Conservation (phyloP, 116 monocot species). For the Posidonia oceanica region DNA sequence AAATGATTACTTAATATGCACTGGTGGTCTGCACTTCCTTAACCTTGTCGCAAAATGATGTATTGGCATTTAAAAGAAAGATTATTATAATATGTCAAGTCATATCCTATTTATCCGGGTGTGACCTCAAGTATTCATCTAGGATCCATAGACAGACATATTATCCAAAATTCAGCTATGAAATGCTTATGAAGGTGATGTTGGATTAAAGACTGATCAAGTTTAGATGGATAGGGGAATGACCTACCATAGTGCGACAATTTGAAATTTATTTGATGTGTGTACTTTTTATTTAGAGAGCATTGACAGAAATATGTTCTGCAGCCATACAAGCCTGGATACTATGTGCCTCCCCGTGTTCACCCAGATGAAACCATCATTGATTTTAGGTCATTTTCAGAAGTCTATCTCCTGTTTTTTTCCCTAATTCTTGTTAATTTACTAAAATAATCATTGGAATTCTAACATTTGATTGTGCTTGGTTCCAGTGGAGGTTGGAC, state of each 20-base stretch:
- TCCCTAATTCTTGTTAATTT: background rate
- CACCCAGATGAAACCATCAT: slow-evolving; percentile 65
- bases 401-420: background rate
- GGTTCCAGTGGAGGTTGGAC: slow-evolving; percentile 64
- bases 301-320: slow-evolving; percentile 2
- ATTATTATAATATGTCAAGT: too few relatives aligned
- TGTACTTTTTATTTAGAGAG: background rate
- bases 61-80: too few relatives aligned
- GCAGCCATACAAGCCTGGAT: slow-evolving; percentile 71
- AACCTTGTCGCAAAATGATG: too few relatives aligned
- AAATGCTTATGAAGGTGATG: too few relatives aligned
- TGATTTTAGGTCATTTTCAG: slow-evolving; percentile 49
- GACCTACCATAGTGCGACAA: background rate
- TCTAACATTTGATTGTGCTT: background rate
- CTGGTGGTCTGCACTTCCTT: too few relatives aligned
- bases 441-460: background rate
- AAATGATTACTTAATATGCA: too few relatives aligned
- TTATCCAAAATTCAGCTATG: too few relatives aligned
- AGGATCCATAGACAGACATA: too few relatives aligned
- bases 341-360: slow-evolving; percentile 58
- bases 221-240: too few relatives aligned
- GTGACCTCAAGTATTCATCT: too few relatives aligned
- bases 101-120: too few relatives aligned
- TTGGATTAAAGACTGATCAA: too few relatives aligned
- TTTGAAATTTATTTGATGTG: background rate